These are phyloP conservation scores for Bipolaris victoriae DNA, from an alignment of 2,329 filamentous ascomycete species.

Conservation along the genomic window DNA sequence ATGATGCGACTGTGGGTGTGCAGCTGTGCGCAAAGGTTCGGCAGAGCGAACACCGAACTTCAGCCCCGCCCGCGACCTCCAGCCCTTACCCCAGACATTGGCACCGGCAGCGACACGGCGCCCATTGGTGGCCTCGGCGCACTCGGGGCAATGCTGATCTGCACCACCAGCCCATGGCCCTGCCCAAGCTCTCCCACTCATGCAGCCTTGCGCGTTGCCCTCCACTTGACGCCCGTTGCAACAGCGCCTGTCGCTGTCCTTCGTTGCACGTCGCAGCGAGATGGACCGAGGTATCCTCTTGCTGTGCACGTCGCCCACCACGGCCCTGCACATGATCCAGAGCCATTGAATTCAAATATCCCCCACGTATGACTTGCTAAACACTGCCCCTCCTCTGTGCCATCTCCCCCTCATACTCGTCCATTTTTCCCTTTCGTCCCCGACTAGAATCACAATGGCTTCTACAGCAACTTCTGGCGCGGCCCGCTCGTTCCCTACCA, in stretches of 20 bases:
- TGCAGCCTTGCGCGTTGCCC: conserved; percentile 18
- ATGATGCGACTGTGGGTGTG: conserved; percentile 30
- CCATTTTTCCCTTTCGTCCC: conserved; percentile 6
- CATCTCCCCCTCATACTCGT: conserved; percentile 2
- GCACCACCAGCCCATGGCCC: conserved; percentile 11
- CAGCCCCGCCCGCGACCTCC: conserved; percentile 28
- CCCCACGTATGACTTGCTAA: conserved; percentile 9
- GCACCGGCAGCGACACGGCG: conserved; percentile 2
- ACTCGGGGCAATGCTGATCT: conserved; percentile 9
- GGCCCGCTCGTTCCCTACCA: conserved; percentile 69
- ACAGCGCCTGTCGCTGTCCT: conserved; percentile 21
- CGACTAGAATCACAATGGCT: conserved; percentile 32
- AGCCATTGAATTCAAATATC: conserved; percentile 30
- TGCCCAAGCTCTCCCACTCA: conserved; percentile 11
- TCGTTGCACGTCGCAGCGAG: conserved; percentile 36
- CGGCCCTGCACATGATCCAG: conserved; percentile 19
- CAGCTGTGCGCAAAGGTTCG: conserved; percentile 28
- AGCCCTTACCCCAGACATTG: conserved; percentile 22
- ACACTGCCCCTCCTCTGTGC: conserved; percentile 27
- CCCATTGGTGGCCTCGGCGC: conserved; percentile 24
- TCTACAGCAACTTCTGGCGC: conserved; percentile 30
- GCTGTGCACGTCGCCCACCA: neutral
- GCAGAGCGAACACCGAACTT: conserved; percentile 25
- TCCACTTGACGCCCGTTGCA: conserved; percentile 26
- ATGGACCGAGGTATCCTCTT: conserved; percentile 37